Base-by-base conservation (phyloP, 495 filamentous ascomycete genomes). In the Hamigera avellanea region DNA sequence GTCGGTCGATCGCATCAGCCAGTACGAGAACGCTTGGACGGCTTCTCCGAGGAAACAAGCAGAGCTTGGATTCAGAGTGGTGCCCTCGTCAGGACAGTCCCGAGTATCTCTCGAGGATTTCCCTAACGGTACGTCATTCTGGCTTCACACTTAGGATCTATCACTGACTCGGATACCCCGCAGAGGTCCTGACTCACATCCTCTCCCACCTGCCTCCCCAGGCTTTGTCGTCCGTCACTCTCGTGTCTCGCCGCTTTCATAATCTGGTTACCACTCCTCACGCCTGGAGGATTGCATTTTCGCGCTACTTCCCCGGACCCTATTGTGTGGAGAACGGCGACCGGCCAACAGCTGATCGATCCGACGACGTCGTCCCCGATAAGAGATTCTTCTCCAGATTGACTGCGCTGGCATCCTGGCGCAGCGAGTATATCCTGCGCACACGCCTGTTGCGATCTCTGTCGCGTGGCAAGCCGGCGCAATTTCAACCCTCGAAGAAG, bases 111-210 rank as follows among this genome's bases (percentile, higher is more conserved):
- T 93, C 33, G 69, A 72, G 15, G 64, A 75, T 29, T 79, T 93
- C 40, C 86, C 86, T 8, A 93, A 93, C 62, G 86, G 86, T 91
- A 66, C 39, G 73, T 64, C 19, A 10, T 30, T 19, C 8, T 13
- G 19, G 34, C 29, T n/a, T 12, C 8, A 28, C 19, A 28, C n/a
- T 32, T 17, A 32, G 21, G 26, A 26, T 40, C 48, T 60, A 46
- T 66, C 51, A 43, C 39, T 42, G 5, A 6, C 5, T 6, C 14
- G 28, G 10, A 42, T 32, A 9, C 16, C 26, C 26, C 42, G 40
- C 52, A 95, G 87, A 95, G 73, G 78, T 94, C 35, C 51, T 95
- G 48, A 93, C 82, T 8, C 87, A 95, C 48, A 80, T 91, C n/a
- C 57, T 95, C 2, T 93, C 88, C 19, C 83, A 95, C 60, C 60